A percentile compares a stretch with the other conserved stretches of the same genome.
These are phyloP conservation scores for Euphorbia tirucalli DNA, from an alignment of 345 rosid species.

Conservation along the genomic window DNA sequence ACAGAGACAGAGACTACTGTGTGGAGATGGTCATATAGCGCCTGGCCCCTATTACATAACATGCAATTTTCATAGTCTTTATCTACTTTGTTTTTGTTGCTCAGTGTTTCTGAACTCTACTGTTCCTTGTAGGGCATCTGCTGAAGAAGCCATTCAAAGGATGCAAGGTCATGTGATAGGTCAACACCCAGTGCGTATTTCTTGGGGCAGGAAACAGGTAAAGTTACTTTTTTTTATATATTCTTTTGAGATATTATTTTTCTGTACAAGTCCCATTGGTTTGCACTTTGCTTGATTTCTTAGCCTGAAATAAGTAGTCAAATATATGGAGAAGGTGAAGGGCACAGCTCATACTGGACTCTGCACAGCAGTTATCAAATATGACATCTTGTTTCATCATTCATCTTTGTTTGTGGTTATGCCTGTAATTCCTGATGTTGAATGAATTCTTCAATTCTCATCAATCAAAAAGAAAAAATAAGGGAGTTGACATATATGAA, in stretches of 20 bases:
- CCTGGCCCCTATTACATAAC: background rate
- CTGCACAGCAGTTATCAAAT: background rate
- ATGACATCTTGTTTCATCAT: background rate
- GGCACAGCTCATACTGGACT: background rate
- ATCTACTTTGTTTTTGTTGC: conserved; percentile 9
- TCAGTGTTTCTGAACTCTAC: conserved; percentile 6
- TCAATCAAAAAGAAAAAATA: background rate
- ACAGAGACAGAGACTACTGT: conserved; percentile 16
- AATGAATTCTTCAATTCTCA: background rate
- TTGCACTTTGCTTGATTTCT: conserved; percentile 3
- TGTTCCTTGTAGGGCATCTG: conserved; percentile 52
- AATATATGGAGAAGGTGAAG: background rate
- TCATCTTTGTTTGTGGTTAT: background rate
- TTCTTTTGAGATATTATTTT: conserved; percentile 4
- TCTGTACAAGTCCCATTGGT: background rate
- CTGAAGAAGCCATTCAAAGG: conserved; percentile 85
- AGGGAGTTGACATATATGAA: background rate
- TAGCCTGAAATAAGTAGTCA: conserved; percentile 7
- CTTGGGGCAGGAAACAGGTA: conserved; percentile 94
- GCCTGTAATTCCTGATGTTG: background rate
- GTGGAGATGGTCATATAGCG: conserved; percentile 1
- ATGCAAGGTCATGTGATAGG: conserved; percentile 94
- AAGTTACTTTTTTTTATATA: background rate
- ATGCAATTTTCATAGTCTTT: conserved; percentile 6
- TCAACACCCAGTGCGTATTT: conserved; percentile 72